Evolutionary conservation across 106 monocot genomes (phyloP), one percentile per base, ranked within the genome.

Genomic region (Vanilla planifolia): DNA sequence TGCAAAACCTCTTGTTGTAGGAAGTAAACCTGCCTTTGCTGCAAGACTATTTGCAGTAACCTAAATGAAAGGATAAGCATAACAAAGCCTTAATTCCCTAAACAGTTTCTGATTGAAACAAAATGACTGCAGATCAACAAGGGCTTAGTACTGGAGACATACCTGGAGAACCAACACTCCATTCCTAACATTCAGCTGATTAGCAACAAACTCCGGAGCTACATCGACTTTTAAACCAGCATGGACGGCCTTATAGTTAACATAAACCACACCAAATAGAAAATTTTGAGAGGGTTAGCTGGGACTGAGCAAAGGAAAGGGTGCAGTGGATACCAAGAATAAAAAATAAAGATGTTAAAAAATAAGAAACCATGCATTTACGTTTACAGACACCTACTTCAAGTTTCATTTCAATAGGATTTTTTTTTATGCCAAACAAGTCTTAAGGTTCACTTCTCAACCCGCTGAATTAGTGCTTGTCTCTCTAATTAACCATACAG

Each of bases 161-260:
- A 90, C 95, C 84, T 79, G 81, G 22, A 96, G 56, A n/a, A 96
- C 62, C 39, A 96, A 73, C 66, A 82, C 90, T 39, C 95, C 95
- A 64, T 84, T 96, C 33, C 78, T 80, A 65, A 87, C 90, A 70
- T 96, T 96, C 15, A 96, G 71, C 53, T 96, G 89, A 74, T 76
- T 90, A 39, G 95, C 90, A 48, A 96, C 60, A 10, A 71, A 68
- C 47, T 96, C 90, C 14, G 86, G 68, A 56, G 95, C 95, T 68
- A 96, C 74, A 43, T 96, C 90, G 53, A 84, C 70, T 63, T 82
- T 79, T 39, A 91, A 67, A 36, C 87, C 84, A 55, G 81, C 91
- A 63, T 87, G 87, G n/a, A 84, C 81, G 67, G 75, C 96, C 96
- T 90, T 68, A 59, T 10, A 62, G 50, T 4, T 74, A 52, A 9